Evolutionary conservation across 495 filamentous ascomycete genomes (phyloP).

Genomic region (Penicillium goetzii): DNA sequence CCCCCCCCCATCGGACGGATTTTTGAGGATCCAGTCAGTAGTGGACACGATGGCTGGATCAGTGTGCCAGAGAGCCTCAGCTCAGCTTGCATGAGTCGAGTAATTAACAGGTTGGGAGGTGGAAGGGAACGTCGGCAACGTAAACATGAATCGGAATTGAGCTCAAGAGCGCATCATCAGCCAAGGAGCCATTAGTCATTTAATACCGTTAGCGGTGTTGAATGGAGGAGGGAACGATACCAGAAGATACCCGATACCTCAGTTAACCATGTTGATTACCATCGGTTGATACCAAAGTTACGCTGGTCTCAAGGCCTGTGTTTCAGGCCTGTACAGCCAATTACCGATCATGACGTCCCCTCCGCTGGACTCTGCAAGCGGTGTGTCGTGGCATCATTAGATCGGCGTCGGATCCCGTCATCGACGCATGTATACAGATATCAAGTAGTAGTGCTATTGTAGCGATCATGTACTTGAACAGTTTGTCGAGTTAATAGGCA

Average conservation of each 20-base stretch:
- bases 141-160: constrained; percentile 3
- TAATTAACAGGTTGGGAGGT: neutral
- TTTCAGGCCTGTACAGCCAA: constrained; percentile 22
- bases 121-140: neutral
- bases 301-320: constrained; percentile 15
- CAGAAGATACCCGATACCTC: neutral
- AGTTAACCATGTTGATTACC: neutral
- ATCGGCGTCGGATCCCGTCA: constrained; percentile 13
- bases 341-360: constrained; percentile 28
- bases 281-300: constrained; percentile 8
- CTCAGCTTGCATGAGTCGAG: neutral
- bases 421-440: constrained; percentile 11
- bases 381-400: constrained; percentile 25
- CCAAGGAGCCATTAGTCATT: constrained; percentile 21
- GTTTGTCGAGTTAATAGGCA: neutral
- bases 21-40: neutral
- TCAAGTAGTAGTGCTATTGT: neutral
- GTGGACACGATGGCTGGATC: neutral
- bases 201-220: neutral
- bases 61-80: neutral
- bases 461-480: neutral
- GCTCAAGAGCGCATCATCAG: constrained; percentile 16
- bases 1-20: constrained; percentile 9
- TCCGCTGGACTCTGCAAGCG: constrained; percentile 21
- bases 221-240: neutral